Evolutionary conservation across 441 rosid species (phyloP).

Genomic region (Viola pubescens): DNA sequence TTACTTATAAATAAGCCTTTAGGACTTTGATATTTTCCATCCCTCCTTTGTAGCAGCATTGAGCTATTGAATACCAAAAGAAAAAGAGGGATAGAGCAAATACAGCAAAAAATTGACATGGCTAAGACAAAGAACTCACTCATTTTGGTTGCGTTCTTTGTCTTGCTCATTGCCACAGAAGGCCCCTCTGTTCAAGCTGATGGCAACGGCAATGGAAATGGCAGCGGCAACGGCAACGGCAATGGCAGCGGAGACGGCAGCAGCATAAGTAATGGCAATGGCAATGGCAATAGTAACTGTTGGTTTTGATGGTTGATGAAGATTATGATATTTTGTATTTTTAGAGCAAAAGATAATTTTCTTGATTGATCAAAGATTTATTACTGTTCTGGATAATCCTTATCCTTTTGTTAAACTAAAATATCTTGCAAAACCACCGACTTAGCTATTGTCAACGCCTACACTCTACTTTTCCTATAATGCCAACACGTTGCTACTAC

Average conservation of each 20-base stretch:
- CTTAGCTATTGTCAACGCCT: too few species aligned
- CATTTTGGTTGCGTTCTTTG: slow-evolving; percentile 30
- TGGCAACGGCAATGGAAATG: not conserved
- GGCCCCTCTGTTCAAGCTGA: slow-evolving; percentile 21
- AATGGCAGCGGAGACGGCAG: slow-evolving; percentile 5
- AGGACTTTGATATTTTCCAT: slow-evolving; percentile 5
- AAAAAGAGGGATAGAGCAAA: slow-evolving; percentile 2
- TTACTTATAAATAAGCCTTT: slow-evolving; percentile 16
- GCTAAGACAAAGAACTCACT: slow-evolving; percentile 25
- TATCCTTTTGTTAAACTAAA: too few species aligned
- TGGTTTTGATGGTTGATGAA: too few species aligned
- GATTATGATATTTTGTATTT: too few species aligned
- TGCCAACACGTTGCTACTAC: too few species aligned
- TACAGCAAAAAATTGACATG: slow-evolving; percentile 20
- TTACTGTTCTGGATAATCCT: too few species aligned
- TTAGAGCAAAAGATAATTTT: too few species aligned
- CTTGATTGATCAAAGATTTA: too few species aligned
- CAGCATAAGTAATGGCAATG: slow-evolving; percentile 10
- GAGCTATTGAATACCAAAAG: slow-evolving; percentile 11
- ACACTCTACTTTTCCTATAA: too few species aligned
- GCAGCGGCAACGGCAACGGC: not conserved
- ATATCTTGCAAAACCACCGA: too few species aligned
- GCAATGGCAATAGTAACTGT: not conserved
- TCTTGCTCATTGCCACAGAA: slow-evolving; percentile 34
- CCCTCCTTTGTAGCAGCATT: slow-evolving; percentile 2